Base-by-base conservation (phyloP, 208 protist species). In the Acanthamoeba rhysodes region DNA sequence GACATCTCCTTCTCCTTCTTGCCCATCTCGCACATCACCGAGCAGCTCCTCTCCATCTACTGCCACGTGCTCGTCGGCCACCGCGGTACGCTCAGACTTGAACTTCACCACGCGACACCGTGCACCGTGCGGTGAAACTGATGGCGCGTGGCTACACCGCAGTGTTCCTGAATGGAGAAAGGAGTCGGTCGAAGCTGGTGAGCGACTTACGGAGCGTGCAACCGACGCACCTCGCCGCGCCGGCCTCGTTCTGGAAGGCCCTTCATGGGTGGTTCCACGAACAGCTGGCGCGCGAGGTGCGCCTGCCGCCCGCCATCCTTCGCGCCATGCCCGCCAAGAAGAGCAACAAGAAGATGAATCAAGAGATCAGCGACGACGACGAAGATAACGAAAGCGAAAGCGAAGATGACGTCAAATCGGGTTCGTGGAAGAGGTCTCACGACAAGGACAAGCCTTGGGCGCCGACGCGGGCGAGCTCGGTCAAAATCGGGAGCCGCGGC, bases 211-310 rank as follows among this genome's bases (percentile, higher is more conserved):
- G 37, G 74, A 82, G 74, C 37, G 74, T 82, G 45, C 74, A 82
- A 37, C 74, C 74, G 8, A 82, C 74, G 18, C 74, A 9, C 37
- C 45, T 82, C 32, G 74, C 20, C 14, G 29, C 74, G 22, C 74
- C 74, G 37, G 74, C 74, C 45, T 82, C 74, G 34, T 82, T 82
- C 24, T 82, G 74, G 74, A 82, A 82, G 37, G 74, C 74, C 10
- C 74, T 82, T 22, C 74, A 82, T 27, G 8, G 37, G 3, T 45
- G 37, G 32, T 24, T 82, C 6, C 74, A 82, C 45, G 74, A 82
- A 53, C 74, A 82, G 22, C 45, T 82, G 32, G 74, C 32, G 22
- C 74, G 37, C 74, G 74, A 82, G 74, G 74, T 82, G 34, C 6
- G 22, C 37, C 37, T 82, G 20, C 45, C 74, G 37, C 22, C 37